Evolutionary conservation across 2,329 filamentous ascomycete genomes (phyloP).

Genomic region (Talaromyces sp.): DNA sequence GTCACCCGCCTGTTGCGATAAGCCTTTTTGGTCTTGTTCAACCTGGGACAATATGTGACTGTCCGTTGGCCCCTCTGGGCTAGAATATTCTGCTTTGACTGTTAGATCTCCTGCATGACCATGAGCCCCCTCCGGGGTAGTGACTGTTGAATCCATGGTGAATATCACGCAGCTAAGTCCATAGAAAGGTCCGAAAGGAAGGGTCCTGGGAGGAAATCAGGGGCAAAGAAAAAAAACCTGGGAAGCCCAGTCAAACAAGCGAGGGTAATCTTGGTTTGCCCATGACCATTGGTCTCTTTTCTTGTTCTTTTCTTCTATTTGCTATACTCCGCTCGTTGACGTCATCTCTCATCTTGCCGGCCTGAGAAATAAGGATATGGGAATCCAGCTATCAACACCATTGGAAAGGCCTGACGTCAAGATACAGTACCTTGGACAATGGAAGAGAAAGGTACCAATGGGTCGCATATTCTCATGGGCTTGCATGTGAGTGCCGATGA

Average conservation of each 20-base stretch:
- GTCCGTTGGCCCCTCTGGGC: constrained; percentile 22
- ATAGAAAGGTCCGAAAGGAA: neutral
- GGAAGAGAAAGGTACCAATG: too few relatives aligned
- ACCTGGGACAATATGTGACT: constrained; percentile 28
- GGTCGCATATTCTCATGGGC: too few relatives aligned
- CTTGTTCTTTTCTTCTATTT: constrained; percentile 2
- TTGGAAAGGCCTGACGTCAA: neutral
- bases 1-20: constrained; percentile 19
- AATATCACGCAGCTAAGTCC: neutral
- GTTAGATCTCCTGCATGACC: neutral
- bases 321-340: constrained; percentile 4
- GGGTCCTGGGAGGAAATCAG: neutral
- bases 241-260: neutral
- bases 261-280: neutral
- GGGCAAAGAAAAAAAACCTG: neutral
- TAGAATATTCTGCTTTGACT: neutral
- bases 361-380: neutral
- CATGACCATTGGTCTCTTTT: neutral
- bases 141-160: neutral
- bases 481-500: too few relatives aligned
- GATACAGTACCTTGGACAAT: too few relatives aligned
- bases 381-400: neutral
- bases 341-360: constrained; percentile 1
- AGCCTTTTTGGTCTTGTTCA: constrained; percentile 22
- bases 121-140: neutral